phyloP scores from a whole-genome alignment of 305 asterid genomes.

The Plantago coronopus region DNA sequence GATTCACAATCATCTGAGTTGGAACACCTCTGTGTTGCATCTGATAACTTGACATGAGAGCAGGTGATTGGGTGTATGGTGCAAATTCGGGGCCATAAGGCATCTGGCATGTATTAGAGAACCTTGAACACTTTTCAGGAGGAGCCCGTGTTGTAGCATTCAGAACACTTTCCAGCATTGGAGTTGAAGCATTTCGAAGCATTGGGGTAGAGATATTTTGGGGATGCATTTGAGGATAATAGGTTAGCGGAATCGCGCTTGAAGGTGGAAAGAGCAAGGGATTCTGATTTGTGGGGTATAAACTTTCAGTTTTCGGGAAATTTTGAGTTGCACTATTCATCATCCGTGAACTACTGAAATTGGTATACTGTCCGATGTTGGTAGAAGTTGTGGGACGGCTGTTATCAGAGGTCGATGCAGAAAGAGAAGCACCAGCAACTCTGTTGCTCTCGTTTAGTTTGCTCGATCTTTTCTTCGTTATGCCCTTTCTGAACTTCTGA shows the following conservation, averaged over 20 bases:
- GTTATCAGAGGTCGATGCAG: neutral
- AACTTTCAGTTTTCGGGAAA: neutral
- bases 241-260: conserved; percentile 1
- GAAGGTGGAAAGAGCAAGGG: neutral
- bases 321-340: neutral
- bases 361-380: neutral
- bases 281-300: neutral
- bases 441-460: neutral
- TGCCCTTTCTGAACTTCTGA: conserved; percentile 27
- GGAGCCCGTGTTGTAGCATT: neutral
- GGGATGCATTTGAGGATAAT: conserved; percentile 8
- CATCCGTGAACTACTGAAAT: neutral
- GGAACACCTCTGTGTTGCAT: conserved; percentile 9
- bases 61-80: conserved; percentile 2
- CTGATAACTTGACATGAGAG: conserved; percentile 10
- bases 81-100: neutral
- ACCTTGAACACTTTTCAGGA: neutral
- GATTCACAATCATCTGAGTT: conserved; percentile 1
- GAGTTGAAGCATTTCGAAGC: neutral
- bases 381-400: neutral
- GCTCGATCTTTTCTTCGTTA: neutral
- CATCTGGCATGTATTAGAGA: neutral
- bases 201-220: conserved; percentile 3
- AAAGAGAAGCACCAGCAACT: neutral
- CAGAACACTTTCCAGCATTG: neutral